Conservation (phyloP, 208 protist genomes). For the Acanthamoeba triangularis region DNA sequence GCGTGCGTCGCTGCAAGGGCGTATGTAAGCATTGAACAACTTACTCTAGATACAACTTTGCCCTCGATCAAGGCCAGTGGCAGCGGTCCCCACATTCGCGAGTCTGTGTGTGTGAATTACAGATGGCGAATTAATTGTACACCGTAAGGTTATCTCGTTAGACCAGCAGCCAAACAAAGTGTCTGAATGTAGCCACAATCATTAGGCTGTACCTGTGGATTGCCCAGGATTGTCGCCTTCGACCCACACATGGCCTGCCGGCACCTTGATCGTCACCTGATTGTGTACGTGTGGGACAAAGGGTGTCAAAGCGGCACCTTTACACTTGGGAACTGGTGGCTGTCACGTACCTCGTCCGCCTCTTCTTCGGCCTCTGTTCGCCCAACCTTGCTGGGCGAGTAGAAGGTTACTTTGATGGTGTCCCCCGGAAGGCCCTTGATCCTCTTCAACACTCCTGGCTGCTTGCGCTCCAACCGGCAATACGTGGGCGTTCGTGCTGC, state of each 20-base stretch:
- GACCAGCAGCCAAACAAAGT: not conserved
- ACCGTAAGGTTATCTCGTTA: too few relatives aligned
- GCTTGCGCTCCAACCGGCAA: not conserved
- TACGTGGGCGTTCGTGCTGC: not conserved
- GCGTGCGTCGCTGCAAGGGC: too few relatives aligned
- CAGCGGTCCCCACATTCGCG: constrained; percentile 6
- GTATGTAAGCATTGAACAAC: not conserved
- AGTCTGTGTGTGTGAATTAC: not conserved
- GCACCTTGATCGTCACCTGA: not conserved
- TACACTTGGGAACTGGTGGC: not conserved
- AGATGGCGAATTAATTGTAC: too few relatives aligned
- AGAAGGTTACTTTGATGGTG: not conserved
- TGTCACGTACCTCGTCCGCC: not conserved
- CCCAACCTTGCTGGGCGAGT: not conserved
- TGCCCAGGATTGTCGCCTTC: not conserved
- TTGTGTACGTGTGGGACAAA: not conserved
- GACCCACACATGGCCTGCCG: not conserved
- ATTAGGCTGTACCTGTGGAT: not conserved
- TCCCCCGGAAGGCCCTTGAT: constrained; percentile 18
- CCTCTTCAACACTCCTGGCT: not conserved
- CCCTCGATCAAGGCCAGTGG: not conserved
- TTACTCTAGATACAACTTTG: not conserved
- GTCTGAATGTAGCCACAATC: not conserved
- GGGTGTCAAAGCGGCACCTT: not conserved
- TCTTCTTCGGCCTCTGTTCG: not conserved